Percentiles rank a stretch among this genome's conserved stretches.
These are phyloP conservation scores for Prunus salicina DNA, from an alignment of 306 rosid species.

Conservation along the genomic window DNA sequence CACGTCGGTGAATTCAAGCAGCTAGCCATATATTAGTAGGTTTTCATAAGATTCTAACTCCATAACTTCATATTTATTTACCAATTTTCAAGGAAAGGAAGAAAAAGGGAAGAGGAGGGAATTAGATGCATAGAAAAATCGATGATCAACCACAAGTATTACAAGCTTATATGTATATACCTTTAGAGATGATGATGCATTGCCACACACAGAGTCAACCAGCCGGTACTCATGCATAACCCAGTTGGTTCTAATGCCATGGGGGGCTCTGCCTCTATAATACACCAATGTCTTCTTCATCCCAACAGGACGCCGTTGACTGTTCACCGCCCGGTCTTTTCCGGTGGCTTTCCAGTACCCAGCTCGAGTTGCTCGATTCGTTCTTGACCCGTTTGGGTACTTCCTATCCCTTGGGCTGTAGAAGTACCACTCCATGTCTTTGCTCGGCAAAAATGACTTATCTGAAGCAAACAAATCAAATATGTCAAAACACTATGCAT, in stretches of 20 bases:
- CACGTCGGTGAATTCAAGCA: not conserved
- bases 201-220: slow-evolving; percentile 40
- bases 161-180: slow-evolving; percentile 25
- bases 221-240: slow-evolving; percentile 96
- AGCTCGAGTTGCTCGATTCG: slow-evolving; percentile 79
- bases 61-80: not conserved
- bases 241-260: slow-evolving; percentile 90
- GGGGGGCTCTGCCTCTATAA: slow-evolving; percentile 92
- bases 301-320: slow-evolving; percentile 61
- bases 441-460: slow-evolving; percentile 81
- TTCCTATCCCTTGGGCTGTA: slow-evolving; percentile 88
- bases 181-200: slow-evolving; percentile 62
- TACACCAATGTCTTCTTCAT: slow-evolving; percentile 96
- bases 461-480: slow-evolving; percentile 35
- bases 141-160: not conserved
- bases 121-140: not conserved
- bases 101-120: not conserved
- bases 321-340: slow-evolving; percentile 72
- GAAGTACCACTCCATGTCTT: slow-evolving; percentile 97
- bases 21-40: not conserved
- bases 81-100: not conserved
- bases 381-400: slow-evolving; percentile 99
- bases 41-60: not conserved
- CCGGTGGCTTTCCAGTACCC: slow-evolving; percentile 99
- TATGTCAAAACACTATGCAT: not conserved